Conservation (phyloP, 1,139 yeast species). For the Kluyveromyces sp. region DNA sequence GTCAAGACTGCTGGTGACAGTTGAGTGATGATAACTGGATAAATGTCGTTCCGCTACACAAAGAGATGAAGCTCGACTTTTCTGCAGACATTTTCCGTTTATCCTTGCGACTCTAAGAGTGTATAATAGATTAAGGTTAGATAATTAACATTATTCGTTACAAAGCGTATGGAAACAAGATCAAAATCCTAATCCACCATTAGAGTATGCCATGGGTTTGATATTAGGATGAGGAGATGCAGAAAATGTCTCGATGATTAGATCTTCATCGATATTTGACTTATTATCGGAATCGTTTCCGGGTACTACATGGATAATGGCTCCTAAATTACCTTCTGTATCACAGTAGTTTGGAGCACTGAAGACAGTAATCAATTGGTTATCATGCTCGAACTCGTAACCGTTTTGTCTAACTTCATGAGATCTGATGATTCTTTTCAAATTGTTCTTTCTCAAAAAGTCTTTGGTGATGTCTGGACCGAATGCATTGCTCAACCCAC, state of each 20-base stretch:
- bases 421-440: slow-evolving; percentile 79
- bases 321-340: slow-evolving; percentile 83
- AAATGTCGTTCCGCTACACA: slow-evolving; percentile 4
- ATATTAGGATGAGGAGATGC: slow-evolving; percentile 90
- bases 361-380: slow-evolving; percentile 81
- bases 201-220: slow-evolving; percentile 95
- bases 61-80: not conserved
- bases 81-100: not conserved
- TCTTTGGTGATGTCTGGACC: slow-evolving; percentile 90
- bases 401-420: slow-evolving; percentile 96
- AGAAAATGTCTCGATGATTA: slow-evolving; percentile 52
- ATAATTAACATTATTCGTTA: slow-evolving; percentile 3
- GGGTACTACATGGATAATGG: slow-evolving; percentile 57
- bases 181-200: slow-evolving; percentile 35
- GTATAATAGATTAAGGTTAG: slow-evolving; percentile 5
- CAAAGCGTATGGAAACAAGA: not conserved
- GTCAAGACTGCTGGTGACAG: slow-evolving; percentile 71
- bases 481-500: slow-evolving; percentile 94
- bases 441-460: slow-evolving; percentile 64
- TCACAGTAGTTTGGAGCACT: slow-evolving; percentile 98
- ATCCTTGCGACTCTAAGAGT: not conserved
- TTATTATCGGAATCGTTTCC: slow-evolving; percentile 24
- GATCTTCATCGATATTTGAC: slow-evolving; percentile 46
- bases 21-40: slow-evolving; percentile 1
- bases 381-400: slow-evolving; percentile 79